A percentile compares a stretch with the other conserved stretches of the same genome.
These are phyloP conservation scores for Daldinia grandis DNA, from an alignment of 495 filamentous ascomycete species.

Conservation along the genomic window DNA sequence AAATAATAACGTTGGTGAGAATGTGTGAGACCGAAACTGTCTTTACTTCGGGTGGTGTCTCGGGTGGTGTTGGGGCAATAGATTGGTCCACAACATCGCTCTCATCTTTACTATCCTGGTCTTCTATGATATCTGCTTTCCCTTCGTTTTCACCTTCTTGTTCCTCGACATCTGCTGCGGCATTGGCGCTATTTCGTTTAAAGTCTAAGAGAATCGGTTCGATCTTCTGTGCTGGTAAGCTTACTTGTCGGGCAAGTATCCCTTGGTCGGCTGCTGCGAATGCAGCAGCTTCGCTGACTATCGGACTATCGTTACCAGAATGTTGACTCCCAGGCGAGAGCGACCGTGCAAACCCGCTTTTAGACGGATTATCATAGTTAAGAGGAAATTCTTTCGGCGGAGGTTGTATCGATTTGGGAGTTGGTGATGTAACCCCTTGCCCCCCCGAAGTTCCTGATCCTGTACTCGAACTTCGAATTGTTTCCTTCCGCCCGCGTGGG, in stretches of 20 bases:
- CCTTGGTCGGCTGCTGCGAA: constrained; percentile 64
- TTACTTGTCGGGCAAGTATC: constrained; percentile 58
- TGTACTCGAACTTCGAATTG: constrained; percentile 34
- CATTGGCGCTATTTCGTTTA: constrained; percentile 40
- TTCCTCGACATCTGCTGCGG: constrained; percentile 34
- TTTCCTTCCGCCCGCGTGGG: constrained; percentile 57
- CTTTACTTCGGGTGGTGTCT: constrained; percentile 47
- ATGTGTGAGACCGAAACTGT: constrained; percentile 83
- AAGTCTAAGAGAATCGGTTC: constrained; percentile 53
- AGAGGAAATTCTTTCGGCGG: constrained; percentile 45
- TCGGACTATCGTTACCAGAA: constrained; percentile 41
- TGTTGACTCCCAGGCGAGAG: constrained; percentile 49
- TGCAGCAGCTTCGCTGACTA: constrained; percentile 56
- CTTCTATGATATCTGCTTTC: constrained; percentile 40
- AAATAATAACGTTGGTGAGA: constrained; percentile 78
- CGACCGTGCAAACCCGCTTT: constrained; percentile 44
- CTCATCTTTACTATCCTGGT: constrained; percentile 50
- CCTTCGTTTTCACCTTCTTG: constrained; percentile 30
- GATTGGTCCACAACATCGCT: constrained; percentile 50
- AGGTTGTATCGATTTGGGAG: constrained; percentile 45
- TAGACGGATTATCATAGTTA: constrained; percentile 43
- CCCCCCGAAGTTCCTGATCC: constrained; percentile 38
- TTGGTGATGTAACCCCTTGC: constrained; percentile 40
- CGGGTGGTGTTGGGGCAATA: constrained; percentile 34
- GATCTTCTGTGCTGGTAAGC: constrained; percentile 46